phyloP scores from a whole-genome alignment of 768 basidiomycete species.

The Dioszegia crocea region DNA sequence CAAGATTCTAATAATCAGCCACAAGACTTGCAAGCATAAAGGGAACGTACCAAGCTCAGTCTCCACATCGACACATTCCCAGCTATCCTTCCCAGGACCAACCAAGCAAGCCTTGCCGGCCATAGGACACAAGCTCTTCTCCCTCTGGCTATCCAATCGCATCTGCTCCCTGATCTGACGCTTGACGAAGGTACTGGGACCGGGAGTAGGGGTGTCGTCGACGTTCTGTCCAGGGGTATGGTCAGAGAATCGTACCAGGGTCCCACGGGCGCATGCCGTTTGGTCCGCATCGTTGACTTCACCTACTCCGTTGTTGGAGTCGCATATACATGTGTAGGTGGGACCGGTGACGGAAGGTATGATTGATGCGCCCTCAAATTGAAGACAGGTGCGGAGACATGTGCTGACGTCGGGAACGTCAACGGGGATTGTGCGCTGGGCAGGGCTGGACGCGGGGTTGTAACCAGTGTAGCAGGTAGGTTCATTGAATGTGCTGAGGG shows the following conservation, averaged over 20 bases:
- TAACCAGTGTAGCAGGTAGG: constrained; percentile 5
- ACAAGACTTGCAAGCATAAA: background rate
- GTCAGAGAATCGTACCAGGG: background rate
- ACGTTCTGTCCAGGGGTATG: background rate
- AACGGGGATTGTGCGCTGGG: background rate
- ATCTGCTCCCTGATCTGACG: constrained; percentile 7
- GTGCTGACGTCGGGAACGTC: background rate
- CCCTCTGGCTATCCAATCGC: background rate
- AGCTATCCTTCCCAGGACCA: background rate
- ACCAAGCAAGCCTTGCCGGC: constrained; percentile 5
- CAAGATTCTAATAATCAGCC: constrained; percentile 10
- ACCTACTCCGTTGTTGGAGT: background rate
- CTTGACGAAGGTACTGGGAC: background rate
- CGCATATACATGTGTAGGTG: background rate
- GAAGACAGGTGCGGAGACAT: background rate
- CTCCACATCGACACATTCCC: constrained; percentile 4
- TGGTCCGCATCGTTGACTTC: background rate
- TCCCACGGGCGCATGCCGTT: background rate
- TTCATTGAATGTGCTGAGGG: background rate
- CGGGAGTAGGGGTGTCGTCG: background rate
- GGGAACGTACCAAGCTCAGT: constrained; percentile 5
- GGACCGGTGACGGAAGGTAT: background rate
- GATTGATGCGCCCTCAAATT: background rate
- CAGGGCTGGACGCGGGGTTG: background rate
- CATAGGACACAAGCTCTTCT: background rate